A percentile compares a stretch with the other conserved stretches of the same genome.
These are phyloP conservation scores for Colletotrichum limetticola DNA, from an alignment of 2,329 filamentous ascomycete species.

Conservation along the genomic window DNA sequence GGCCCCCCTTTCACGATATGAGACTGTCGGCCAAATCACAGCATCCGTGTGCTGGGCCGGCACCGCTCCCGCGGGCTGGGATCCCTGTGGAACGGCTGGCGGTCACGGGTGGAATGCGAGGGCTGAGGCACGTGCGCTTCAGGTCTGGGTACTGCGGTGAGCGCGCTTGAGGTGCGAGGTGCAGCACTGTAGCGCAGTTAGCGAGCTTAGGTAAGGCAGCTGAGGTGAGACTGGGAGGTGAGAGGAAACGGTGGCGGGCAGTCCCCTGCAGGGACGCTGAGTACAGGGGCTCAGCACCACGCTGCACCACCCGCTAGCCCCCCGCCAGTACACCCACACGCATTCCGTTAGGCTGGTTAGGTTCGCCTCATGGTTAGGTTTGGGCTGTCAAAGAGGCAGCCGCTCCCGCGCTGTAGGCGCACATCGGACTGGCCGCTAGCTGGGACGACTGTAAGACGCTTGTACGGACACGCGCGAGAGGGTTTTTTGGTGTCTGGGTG, in stretches of 20 bases:
- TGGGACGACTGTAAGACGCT: constrained; percentile 20
- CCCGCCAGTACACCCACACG: background rate
- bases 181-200: no score
- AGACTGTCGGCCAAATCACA: constrained; percentile 21
- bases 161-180: background rate
- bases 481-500: no score
- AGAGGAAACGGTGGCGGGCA: background rate
- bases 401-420: constrained; percentile 3
- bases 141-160: background rate
- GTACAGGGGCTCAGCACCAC: constrained; percentile 6
- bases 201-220: constrained; percentile 3
- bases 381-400: constrained; percentile 13
- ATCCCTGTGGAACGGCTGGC: background rate
- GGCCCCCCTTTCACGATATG: background rate
- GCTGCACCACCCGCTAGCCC: background rate
- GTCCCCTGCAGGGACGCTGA: constrained; percentile 4
- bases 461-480: background rate
- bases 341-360: background rate
- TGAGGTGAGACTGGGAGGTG: background rate
- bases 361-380: constrained; percentile 1
- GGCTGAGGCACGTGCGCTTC: constrained; percentile 12
- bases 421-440: constrained; percentile 28
- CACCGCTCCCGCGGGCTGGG: background rate
- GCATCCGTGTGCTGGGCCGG: background rate
- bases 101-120: constrained; percentile 7